phyloP scores from a whole-genome alignment of 2,329 filamentous ascomycete species.

The Coleophoma crateriformis region DNA sequence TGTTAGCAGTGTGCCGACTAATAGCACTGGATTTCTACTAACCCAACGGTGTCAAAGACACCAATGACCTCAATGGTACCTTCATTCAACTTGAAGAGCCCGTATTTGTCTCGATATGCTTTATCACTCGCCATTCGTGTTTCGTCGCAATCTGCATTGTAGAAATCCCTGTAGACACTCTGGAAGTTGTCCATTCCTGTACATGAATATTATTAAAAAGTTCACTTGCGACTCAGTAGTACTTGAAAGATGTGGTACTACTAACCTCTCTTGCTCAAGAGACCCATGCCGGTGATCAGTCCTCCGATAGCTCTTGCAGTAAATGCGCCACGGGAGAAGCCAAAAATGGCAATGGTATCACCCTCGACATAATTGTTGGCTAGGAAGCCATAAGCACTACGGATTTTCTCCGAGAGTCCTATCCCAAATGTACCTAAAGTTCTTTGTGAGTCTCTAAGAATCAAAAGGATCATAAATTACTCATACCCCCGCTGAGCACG shows the following conservation, averaged over 20 bases:
- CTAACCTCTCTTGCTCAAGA: constrained; percentile 18
- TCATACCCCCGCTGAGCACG: neutral
- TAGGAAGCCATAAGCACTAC: constrained; percentile 31
- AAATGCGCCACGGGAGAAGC: constrained; percentile 31
- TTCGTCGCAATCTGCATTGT: neutral
- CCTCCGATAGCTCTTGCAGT: constrained; percentile 27
- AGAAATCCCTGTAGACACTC: neutral
- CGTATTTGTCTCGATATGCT: neutral
- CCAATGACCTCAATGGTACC: constrained; percentile 32
- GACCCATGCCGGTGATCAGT: constrained; percentile 26
- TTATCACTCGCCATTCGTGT: too few relatives aligned
- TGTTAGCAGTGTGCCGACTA: neutral
- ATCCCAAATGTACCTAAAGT: neutral
- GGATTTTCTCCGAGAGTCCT: neutral
- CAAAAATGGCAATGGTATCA: constrained; percentile 27
- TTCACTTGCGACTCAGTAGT: too few relatives aligned
- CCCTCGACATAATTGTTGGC: constrained; percentile 32
- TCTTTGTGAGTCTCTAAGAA: too few relatives aligned
- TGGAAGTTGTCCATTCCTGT: neutral
- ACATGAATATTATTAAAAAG: constrained; percentile 21
- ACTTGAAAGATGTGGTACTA: neutral
- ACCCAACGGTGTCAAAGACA: constrained; percentile 38
- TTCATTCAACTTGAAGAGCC: constrained; percentile 17
- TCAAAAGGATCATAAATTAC: too few relatives aligned
- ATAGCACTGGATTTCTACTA: neutral